Conservation (phyloP, 768 basidiomycete species). For the Lentinus tigrinus region DNA sequence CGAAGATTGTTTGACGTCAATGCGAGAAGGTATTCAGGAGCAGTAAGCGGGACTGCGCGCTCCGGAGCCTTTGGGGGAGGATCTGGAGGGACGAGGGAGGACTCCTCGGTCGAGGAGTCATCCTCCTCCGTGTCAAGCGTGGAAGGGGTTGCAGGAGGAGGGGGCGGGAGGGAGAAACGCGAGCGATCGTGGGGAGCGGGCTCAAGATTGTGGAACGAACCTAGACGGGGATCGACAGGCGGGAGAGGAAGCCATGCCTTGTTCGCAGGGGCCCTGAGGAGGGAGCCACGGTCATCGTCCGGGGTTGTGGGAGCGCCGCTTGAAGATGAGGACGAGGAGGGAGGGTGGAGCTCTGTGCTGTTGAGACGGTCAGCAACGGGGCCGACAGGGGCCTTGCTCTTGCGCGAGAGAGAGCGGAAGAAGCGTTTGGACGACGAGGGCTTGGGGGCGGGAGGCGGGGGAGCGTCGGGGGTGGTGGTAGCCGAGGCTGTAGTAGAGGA, state of each 20-base stretch:
- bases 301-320: slow-evolving; percentile 57
- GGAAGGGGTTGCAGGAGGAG: slow-evolving; percentile 10
- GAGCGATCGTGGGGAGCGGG: slow-evolving; percentile 6
- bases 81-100: slow-evolving; percentile 11
- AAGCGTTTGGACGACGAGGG: slow-evolving; percentile 19
- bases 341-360: slow-evolving; percentile 21
- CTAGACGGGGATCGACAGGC: slow-evolving; percentile 11
- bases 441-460: slow-evolving; percentile 10
- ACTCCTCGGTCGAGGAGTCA: slow-evolving; percentile 17
- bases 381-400: slow-evolving; percentile 29
- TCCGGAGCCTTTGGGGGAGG: slow-evolving; percentile 15
- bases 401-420: slow-evolving; percentile 26
- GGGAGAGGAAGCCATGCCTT: slow-evolving; percentile 15
- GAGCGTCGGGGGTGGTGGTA: slow-evolving; percentile 10
- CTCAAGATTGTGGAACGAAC: slow-evolving; percentile 11
- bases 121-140: slow-evolving; percentile 12
- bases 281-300: slow-evolving; percentile 40
- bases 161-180: slow-evolving; percentile 1
- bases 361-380: slow-evolving; percentile 31
- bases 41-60: slow-evolving; percentile 20
- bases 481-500: background rate
- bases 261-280: slow-evolving; percentile 10
- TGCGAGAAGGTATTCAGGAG: slow-evolving; percentile 37
- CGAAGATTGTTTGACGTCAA: slow-evolving; percentile 49
- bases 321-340: slow-evolving; percentile 54